phyloP scores from a whole-genome alignment of 2,329 filamentous ascomycete species.

The Neodidymelliopsis sp. region DNA sequence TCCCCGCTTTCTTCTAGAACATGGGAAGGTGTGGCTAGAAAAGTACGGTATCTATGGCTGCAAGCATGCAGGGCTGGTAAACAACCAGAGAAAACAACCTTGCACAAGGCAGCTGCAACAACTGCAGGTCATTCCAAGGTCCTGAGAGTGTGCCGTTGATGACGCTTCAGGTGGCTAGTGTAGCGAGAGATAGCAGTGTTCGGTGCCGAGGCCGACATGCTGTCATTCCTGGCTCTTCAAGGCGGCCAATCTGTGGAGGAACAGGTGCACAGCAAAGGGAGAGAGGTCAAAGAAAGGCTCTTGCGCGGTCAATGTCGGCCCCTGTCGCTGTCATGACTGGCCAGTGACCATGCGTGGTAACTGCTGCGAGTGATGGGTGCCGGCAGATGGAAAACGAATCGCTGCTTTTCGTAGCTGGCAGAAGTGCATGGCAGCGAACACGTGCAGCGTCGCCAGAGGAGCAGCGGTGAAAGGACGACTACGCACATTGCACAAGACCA shows the following conservation, averaged over 20 bases:
- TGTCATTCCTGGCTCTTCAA: slow-evolving; percentile 15
- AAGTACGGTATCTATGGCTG: background rate
- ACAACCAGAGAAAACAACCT: background rate
- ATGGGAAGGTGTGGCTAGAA: slow-evolving; percentile 11
- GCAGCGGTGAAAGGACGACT: background rate
- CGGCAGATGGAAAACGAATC: slow-evolving; percentile 7
- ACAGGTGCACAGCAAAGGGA: slow-evolving; percentile 6
- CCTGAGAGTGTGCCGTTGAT: slow-evolving; percentile 3
- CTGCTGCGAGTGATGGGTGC: slow-evolving; percentile 8
- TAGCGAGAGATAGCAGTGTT: slow-evolving; percentile 4
- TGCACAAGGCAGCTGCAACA: background rate
- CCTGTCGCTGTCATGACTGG: slow-evolving; percentile 5
- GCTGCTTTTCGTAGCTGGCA: slow-evolving; percentile 16
- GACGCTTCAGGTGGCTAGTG: slow-evolving; percentile 5
- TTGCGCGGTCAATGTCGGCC: slow-evolving; percentile 22
- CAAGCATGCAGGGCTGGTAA: slow-evolving; percentile 7
- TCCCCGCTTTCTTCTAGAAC: slow-evolving; percentile 24
- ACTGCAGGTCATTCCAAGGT: slow-evolving; percentile 16
- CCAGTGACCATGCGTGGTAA: slow-evolving; percentile 3
- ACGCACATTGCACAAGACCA: too few species aligned
- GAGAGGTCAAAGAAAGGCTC: slow-evolving; percentile 5
- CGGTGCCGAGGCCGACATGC: slow-evolving; percentile 6
- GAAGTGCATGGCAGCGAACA: slow-evolving; percentile 11
- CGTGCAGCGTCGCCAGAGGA: slow-evolving; percentile 15
- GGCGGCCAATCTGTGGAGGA: slow-evolving; percentile 17